These are phyloP conservation scores for Aspergillus udagawae DNA, from an alignment of 2,329 filamentous ascomycete species.

Conservation along the genomic window DNA sequence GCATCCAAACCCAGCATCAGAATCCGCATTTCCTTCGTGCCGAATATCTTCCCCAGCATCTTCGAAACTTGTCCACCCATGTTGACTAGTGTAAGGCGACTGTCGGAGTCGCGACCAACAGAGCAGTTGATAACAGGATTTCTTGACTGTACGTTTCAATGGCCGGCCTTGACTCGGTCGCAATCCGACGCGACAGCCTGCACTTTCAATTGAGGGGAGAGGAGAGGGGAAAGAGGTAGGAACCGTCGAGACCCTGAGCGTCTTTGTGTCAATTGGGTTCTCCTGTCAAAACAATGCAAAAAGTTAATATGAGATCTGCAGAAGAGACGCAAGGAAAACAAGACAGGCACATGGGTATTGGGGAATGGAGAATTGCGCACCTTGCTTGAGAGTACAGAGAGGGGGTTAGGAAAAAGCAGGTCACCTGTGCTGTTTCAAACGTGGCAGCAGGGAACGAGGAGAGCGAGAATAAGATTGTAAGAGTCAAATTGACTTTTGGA, in stretches of 20 bases:
- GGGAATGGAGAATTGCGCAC: not conserved
- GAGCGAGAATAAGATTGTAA: slow-evolving; percentile 13
- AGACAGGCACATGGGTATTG: slow-evolving; percentile 5
- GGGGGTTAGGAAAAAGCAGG: not conserved
- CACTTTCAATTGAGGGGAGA: not conserved
- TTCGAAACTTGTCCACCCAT: slow-evolving; percentile 96
- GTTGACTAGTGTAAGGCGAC: slow-evolving; percentile 33
- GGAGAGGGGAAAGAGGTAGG: not conserved
- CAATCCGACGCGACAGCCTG: not conserved
- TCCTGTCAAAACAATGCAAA: slow-evolving; percentile 8
- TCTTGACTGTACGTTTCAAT: not conserved
- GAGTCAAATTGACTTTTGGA: not conserved
- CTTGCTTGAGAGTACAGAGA: not conserved
- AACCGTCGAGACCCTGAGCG: not conserved
- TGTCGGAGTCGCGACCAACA: slow-evolving; percentile 5
- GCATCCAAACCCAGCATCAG: slow-evolving; percentile 97
- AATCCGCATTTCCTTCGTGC: slow-evolving; percentile 98
- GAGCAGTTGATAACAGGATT: not conserved
- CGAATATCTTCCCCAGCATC: slow-evolving; percentile 98
- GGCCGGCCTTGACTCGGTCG: not conserved
- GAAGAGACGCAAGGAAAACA: slow-evolving; percentile 8
- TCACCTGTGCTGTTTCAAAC: not conserved
- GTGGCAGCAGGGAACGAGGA: slow-evolving; percentile 1
- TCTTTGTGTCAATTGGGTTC: slow-evolving; percentile 4
- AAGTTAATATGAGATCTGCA: slow-evolving; percentile 7